A percentile compares a stretch with the other conserved stretches of the same genome.
phyloP scores from a whole-genome alignment of 2,329 filamentous ascomycete species.

The Knufia petricola region DNA sequence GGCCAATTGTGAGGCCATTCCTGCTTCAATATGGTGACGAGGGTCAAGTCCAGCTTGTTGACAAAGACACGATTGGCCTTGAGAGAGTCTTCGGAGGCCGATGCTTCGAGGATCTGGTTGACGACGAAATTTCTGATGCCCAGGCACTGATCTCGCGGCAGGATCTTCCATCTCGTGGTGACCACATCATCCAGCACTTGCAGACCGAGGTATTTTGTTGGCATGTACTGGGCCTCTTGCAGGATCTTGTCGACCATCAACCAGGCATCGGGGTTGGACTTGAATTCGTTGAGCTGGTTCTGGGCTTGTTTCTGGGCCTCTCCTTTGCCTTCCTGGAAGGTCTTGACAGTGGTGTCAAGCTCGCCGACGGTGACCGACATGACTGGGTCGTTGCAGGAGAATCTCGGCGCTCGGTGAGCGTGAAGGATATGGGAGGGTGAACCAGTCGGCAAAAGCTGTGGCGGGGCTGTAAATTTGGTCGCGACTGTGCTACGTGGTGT shows the following conservation, averaged over 20 bases:
- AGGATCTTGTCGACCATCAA: slow-evolving; percentile 95
- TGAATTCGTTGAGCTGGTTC: slow-evolving; percentile 58
- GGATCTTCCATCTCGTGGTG: slow-evolving; percentile 96
- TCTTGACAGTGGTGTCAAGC: slow-evolving; percentile 90
- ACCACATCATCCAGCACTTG: slow-evolving; percentile 98
- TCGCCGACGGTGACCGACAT: slow-evolving; percentile 75
- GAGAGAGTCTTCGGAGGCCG: slow-evolving; percentile 78
- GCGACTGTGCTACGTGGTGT: background rate
- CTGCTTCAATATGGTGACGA: slow-evolving; percentile 96
- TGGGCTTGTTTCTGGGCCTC: slow-evolving; percentile 47
- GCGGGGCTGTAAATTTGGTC: slow-evolving; percentile 4
- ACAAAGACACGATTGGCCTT: slow-evolving; percentile 77
- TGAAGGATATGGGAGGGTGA: slow-evolving; percentile 1
- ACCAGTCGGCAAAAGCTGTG: slow-evolving; percentile 10
- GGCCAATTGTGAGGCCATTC: slow-evolving; percentile 99
- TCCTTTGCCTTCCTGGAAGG: slow-evolving; percentile 95
- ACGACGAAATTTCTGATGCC: slow-evolving; percentile 99
- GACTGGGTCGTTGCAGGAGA: slow-evolving; percentile 8
- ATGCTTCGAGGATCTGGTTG: slow-evolving; percentile 93
- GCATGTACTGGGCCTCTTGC: slow-evolving; percentile 80
- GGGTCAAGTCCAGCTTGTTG: slow-evolving; percentile 96
- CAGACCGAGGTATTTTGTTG: slow-evolving; percentile 94
- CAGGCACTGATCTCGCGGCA: slow-evolving; percentile 92
- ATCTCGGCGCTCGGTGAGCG: slow-evolving; percentile 9
- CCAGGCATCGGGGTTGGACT: slow-evolving; percentile 98